Base-by-base conservation (phyloP, 129 eudicot species). In the Pseudognaphalium luteoalbum region DNA sequence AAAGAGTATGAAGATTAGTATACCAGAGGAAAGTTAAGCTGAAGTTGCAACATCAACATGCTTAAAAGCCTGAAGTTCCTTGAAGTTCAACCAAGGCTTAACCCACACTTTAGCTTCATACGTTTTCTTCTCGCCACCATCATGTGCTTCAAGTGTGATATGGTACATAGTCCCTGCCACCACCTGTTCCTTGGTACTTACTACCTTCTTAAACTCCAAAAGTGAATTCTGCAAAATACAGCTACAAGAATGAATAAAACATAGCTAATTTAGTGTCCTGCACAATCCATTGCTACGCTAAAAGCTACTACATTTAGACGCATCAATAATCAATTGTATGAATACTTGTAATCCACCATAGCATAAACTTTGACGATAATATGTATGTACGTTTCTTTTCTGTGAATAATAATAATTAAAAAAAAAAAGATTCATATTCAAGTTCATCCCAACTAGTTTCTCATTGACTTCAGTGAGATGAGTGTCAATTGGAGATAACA, bases 51-150 rank as follows among this genome's bases (percentile, higher is more conserved):
- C 73, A 67, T 50, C 81, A 54, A 80, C 78, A 61, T 66, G 84
- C 74, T 81, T 81, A 81, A 89, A 89, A 57, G 84, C 88, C 72
- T 85, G 88, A 14, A 89, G 65, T 41, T 89, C 86, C 83, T 83
- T 87, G 39, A 89, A 89, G 79, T 85, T 71, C 88, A 85, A 30
- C 92, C 96, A 89, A 66, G 92, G 92, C 44, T 89, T 87, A 14
- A 87, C 96, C 96, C 96, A 89, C 66, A 89, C 81, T 68, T 89
- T 85, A 2, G 92, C 92, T 71, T 85, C 92, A 62, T 89, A 89
- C 9, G 79, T 69, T 59, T 90, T 85, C 82, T 79, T 90, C 70
- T 73, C 76, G 4, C 90, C 88, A 1, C 85, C 90, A 57, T 90
- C 90, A 2, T 22, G 60, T 62, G 84, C 88, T 80, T 87, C 96